Conservation (phyloP, 73 alveolate species). For the Paramecium sonneborni region DNA sequence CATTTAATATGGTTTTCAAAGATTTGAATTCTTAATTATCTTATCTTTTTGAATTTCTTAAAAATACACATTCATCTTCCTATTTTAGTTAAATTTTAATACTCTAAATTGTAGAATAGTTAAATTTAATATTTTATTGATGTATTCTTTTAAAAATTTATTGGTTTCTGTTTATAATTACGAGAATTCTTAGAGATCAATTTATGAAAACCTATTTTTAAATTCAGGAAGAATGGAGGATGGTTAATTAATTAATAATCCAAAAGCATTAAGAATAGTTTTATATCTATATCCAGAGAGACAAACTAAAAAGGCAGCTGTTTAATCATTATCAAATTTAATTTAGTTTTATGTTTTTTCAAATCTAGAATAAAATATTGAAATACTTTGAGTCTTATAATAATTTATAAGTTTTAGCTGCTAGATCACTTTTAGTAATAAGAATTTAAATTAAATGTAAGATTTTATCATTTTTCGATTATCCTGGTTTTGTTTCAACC, state of each 20-base stretch:
- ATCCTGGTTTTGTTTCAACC: not conserved
- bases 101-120: not conserved
- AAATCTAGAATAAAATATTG: not conserved
- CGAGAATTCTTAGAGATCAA: not conserved
- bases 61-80: conserved; percentile 14
- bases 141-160: not conserved
- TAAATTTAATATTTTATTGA: not conserved
- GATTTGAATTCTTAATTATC: not conserved
- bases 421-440: not conserved
- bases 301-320: not conserved
- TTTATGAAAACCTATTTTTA: not conserved
- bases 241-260: not conserved
- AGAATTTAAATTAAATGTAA: not conserved
- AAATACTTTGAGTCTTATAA: not conserved
- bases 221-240: not conserved
- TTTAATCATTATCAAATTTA: not conserved
- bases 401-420: not conserved
- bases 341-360: not conserved
- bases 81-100: not conserved
- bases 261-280: not conserved
- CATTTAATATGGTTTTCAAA: not conserved
- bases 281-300: conserved; percentile 13
- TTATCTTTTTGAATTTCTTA: not conserved
- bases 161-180: not conserved
- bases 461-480: not conserved